Evolutionary conservation across 306 rosid species (phyloP), one percentile per base, ranked within the genome.

Genomic region (Castanopsis chinensis): DNA sequence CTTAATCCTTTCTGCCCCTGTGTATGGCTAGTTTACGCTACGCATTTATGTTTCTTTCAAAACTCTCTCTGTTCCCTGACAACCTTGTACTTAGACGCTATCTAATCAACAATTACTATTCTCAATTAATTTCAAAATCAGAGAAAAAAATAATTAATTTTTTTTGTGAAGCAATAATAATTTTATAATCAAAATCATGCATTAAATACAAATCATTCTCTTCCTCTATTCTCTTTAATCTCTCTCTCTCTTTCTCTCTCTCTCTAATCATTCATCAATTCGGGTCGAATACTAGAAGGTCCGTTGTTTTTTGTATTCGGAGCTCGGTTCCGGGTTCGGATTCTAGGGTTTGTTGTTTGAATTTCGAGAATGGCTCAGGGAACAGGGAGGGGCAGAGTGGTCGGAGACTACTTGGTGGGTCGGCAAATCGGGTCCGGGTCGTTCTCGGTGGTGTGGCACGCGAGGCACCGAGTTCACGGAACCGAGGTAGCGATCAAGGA

Each of bases 401-500:
- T 95, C 10, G 99, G 98, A 37, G 97, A 95, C 3, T 95, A 95
- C 85, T 35, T 85, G 43, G 91, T 91, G 28, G 96, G 92, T 5
- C 88, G 81, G 86, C 96, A 90, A 87, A 90, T 96, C 61, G 99
- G 99, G 68, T 80, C 97, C 25, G 99, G 99, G 37, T 96, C 99
- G 76, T 96, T 96, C 88, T 96, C 99, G 73, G 96, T 89, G 78
- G 99, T 96, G 58, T 96, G 98, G 99, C 92, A 88, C 69, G 99
- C 89, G 60, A 83, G 97, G 79, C 98, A 96, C 87, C 83, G 90
- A 30, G 91, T 93, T 49, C 96, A 91, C 55, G 98, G 98, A 32
- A 91, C 98, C 12, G 99, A 96, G 84, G 99, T 96, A 69, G 99
- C 99, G 65, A 96, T 93, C 53, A 96, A 96, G 86, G 99, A 96